A percentile compares a stretch with the other conserved stretches of the same genome.
Evolutionary conservation across 106 monocot genomes (phyloP).

Genomic region (Posidonia australis): DNA sequence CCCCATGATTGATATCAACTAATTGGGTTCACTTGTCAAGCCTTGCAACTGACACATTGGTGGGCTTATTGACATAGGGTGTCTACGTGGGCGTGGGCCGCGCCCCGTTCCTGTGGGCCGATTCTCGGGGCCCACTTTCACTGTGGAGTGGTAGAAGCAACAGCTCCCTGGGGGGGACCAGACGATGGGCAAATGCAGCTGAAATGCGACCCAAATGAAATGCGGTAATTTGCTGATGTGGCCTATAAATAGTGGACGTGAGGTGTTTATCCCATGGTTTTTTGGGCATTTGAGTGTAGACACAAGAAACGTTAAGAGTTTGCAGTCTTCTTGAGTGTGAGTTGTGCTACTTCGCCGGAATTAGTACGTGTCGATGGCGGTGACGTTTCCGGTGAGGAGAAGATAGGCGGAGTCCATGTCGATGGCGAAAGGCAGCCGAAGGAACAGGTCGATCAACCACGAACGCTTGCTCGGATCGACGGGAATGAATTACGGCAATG

Average conservation of each 20-base stretch:
- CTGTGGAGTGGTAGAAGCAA: not conserved
- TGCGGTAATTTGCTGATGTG: not conserved
- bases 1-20: too few relatives aligned
- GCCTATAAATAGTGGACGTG: constrained; percentile 3
- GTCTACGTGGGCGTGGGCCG: too few relatives aligned
- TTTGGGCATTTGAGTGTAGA: too few relatives aligned
- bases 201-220: not conserved
- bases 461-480: constrained; percentile 26
- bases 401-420: not conserved
- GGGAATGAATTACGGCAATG: constrained; percentile 1
- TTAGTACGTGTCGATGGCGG: too few relatives aligned
- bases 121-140: not conserved
- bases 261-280: constrained; percentile 3
- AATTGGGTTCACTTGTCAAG: too few relatives aligned
- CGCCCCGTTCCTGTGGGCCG: too few relatives aligned
- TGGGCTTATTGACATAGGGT: too few relatives aligned
- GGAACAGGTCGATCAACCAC: constrained; percentile 8
- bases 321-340: too few relatives aligned
- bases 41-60: too few relatives aligned
- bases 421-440: constrained; percentile 34
- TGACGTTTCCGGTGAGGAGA: not conserved
- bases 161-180: too few relatives aligned
- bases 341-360: too few relatives aligned
- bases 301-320: too few relatives aligned
- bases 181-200: not conserved